These are phyloP conservation scores for Podospora fimiseda DNA, from an alignment of 495 filamentous ascomycete genomes.

Conservation along the genomic window DNA sequence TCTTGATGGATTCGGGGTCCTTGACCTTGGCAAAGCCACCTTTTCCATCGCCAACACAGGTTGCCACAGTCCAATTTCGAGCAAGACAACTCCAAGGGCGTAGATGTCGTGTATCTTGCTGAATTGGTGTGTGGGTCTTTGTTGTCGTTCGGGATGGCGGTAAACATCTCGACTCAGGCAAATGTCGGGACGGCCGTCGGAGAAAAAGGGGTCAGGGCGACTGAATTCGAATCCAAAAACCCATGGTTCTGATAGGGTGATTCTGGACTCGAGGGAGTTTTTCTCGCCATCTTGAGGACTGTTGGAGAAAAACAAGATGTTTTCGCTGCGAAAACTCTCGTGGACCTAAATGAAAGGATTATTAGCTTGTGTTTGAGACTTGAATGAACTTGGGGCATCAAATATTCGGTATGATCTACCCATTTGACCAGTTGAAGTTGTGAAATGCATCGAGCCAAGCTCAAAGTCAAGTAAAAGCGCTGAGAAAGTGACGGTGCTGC, in stretches of 20 bases:
- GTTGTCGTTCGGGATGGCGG: neutral
- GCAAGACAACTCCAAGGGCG: slow-evolving; percentile 6
- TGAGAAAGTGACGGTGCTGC: no score
- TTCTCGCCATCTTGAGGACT: no score
- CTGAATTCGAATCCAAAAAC: slow-evolving; percentile 7
- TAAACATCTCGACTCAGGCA: neutral
- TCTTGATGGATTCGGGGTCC: neutral
- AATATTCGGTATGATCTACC: no score
- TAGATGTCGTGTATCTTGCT: slow-evolving; percentile 9
- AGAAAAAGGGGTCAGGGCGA: neutral
- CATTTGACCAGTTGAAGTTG: no score
- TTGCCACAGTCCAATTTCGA: slow-evolving; percentile 9
- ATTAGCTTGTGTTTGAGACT: no score
- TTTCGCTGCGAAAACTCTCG: no score
- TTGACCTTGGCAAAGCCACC: neutral
- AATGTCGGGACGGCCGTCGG: neutral
- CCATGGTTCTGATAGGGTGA: neutral
- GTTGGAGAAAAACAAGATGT: no score
- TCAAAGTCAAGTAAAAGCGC: no score
- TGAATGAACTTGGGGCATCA: no score
- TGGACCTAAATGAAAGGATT: no score
- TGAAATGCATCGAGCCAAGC: no score
- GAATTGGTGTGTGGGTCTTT: slow-evolving; percentile 1
- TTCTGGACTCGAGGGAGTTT: no score
- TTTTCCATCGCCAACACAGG: neutral